Percentiles rank a stretch among this genome's conserved stretches.
These are phyloP conservation scores for Nasturtium officinale DNA, from an alignment of 345 rosid genomes.

Conservation along the genomic window DNA sequence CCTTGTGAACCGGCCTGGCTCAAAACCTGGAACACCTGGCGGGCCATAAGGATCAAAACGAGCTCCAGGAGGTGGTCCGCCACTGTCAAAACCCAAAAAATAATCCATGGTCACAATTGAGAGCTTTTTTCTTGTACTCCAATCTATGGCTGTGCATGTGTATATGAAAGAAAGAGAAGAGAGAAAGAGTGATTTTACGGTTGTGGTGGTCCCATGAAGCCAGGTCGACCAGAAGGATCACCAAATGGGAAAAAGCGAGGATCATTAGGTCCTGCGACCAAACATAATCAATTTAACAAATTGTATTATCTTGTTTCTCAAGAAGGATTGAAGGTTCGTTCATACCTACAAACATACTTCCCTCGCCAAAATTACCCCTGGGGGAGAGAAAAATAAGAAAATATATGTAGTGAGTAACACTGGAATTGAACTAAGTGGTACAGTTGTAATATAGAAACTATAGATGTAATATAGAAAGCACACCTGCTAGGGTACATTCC, in stretches of 20 bases:
- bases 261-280: constrained; percentile 72
- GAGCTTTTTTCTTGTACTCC: not conserved
- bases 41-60: constrained; percentile 95
- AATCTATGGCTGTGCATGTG: not conserved
- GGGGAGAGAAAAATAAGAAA: constrained; percentile 26
- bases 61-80: constrained; percentile 90
- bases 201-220: constrained; percentile 49
- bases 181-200: constrained; percentile 53
- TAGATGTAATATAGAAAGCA: not conserved
- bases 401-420: not conserved
- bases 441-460: not conserved
- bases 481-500: constrained; percentile 76
- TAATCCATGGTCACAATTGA: not conserved
- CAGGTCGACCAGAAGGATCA: constrained; percentile 43
- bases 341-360: constrained; percentile 83
- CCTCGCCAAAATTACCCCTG: constrained; percentile 63
- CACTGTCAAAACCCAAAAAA: constrained; percentile 49
- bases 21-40: constrained; percentile 80
- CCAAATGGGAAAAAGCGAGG: constrained; percentile 62
- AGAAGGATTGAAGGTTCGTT: not conserved
- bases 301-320: constrained; percentile 1
- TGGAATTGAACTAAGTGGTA: not conserved
- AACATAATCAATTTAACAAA: constrained; percentile 24
- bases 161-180: constrained; percentile 4
- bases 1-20: constrained; percentile 77